A percentile compares a stretch with the other conserved stretches of the same genome.
Conservation (phyloP, 345 rosid species). For the Cardamine resedifolia region DNA sequence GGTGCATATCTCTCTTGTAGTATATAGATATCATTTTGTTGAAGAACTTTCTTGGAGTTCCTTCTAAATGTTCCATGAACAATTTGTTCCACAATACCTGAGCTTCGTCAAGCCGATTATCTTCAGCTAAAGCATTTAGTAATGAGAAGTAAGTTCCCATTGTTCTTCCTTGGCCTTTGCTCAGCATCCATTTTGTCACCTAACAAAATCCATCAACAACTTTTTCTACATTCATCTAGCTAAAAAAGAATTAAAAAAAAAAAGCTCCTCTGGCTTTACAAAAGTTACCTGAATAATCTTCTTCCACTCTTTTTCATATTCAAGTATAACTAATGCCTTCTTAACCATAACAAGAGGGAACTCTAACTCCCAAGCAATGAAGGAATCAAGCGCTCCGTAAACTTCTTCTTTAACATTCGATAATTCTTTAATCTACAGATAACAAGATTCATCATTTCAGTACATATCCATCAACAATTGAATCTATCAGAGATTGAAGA, state of each 20-base stretch:
- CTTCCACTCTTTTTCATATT: slow-evolving; percentile 80
- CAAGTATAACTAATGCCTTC: slow-evolving; percentile 84
- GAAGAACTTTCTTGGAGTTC: slow-evolving; percentile 74
- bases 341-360: slow-evolving; percentile 82
- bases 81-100: slow-evolving; percentile 81
- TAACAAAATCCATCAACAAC: slow-evolving; percentile 29
- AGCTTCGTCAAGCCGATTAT: slow-evolving; percentile 85
- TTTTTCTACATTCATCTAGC: background rate
- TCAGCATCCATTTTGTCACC: slow-evolving; percentile 96
- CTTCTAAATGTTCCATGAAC: slow-evolving; percentile 62
- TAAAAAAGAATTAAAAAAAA: background rate
- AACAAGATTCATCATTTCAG: slow-evolving; percentile 8
- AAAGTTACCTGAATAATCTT: slow-evolving; percentile 76
- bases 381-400: slow-evolving; percentile 89
- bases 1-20: slow-evolving; percentile 76
- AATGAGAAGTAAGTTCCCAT: slow-evolving; percentile 84
- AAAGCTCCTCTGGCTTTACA: background rate
- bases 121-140: slow-evolving; percentile 79
- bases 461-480: background rate
- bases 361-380: slow-evolving; percentile 94
- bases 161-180: slow-evolving; percentile 94
- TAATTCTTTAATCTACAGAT: slow-evolving; percentile 58
- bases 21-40: slow-evolving; percentile 75
- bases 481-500: background rate
- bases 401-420: slow-evolving; percentile 95